Base-by-base conservation (phyloP, 2,329 filamentous ascomycete genomes). In the Claviceps africana region DNA sequence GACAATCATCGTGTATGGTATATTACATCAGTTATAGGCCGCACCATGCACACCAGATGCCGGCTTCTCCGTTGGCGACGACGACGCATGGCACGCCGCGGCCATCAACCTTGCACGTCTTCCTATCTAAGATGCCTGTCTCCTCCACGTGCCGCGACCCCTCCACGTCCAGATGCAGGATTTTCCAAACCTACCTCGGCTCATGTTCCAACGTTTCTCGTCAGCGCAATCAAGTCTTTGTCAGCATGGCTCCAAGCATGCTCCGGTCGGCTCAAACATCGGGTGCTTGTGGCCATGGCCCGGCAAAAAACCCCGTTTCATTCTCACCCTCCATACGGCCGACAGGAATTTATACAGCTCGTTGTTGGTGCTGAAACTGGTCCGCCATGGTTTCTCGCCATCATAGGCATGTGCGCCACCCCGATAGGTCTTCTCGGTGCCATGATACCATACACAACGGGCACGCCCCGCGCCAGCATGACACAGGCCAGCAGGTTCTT, bases 391-490 rank as follows among this genome's bases (percentile, higher is more conserved):
- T 8, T 78, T 76, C 60, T 82, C 78, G n/a, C 78, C 75, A 58
- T 76, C 75, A 49, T 70, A 71, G 0, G 71, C 65, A 9, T 77
- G 77, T 46, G 65, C 65, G 39, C 63, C 69, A n/a, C 69, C 70
- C 2, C 68, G 62, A 61, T 74, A 80, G 54, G 75, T 77, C 59
- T 85, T 81, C 64, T 85, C 82, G 55, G 81, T 78, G 30, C 81
- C 82, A 57, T 82, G 75, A 64, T 84, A 85, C 35, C 75, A 64
- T 84, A 85, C 35, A 84, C 71, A 52, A 83, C 78, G 1, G 81
- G 80, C 40, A 84, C 77, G 21, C 81, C 81, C 51, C 82, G 71
- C 2, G 69, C 69, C 19, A 85, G 72, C 31, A 85, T 72, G n/a
- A 75, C 77, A 59, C 78, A 83, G 0, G 78, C 72, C 42, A 84